Conservation (phyloP, 78 protist genomes). For the Diacronema lutheri region DNA sequence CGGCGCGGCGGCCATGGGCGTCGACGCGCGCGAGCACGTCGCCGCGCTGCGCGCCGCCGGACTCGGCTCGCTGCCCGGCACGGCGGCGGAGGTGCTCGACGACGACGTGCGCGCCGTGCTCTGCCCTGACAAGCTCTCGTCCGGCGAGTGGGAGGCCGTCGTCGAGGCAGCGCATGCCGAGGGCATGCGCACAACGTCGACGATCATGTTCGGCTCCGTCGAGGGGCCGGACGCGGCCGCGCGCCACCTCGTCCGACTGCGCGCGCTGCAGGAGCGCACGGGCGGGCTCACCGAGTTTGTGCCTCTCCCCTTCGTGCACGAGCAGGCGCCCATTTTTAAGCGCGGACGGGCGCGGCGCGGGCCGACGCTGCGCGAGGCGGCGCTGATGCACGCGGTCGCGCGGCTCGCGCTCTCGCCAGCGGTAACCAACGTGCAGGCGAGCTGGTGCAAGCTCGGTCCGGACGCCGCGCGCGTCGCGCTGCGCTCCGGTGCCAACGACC, state of each 20-base stretch:
- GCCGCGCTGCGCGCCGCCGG: neutral
- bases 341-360: neutral
- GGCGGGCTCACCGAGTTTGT: constrained; percentile 1
- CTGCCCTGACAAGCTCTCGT: constrained; percentile 24
- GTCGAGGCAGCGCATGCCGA: neutral
- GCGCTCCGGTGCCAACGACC: constrained; percentile 15
- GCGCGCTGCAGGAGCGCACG: neutral
- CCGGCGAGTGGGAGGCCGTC: neutral
- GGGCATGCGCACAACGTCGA: neutral
- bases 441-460: constrained; percentile 9
- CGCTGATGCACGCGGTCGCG: constrained; percentile 13
- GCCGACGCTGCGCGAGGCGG: constrained; percentile 9
- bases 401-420: neutral
- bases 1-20: constrained; percentile 1
- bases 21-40: neutral
- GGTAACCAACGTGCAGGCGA: neutral
- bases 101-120: neutral
- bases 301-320: constrained; percentile 24
- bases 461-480: neutral
- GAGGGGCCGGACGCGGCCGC: neutral
- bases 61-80: constrained; percentile 32
- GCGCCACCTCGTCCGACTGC: neutral
- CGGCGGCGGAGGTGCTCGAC: constrained; percentile 17
- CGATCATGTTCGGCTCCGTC: neutral
- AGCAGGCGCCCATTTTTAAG: neutral